Evolutionary conservation across 2,329 filamentous ascomycete genomes (phyloP), one percentile per base, ranked within the genome.

Genomic region (Fusarium anthophilum): DNA sequence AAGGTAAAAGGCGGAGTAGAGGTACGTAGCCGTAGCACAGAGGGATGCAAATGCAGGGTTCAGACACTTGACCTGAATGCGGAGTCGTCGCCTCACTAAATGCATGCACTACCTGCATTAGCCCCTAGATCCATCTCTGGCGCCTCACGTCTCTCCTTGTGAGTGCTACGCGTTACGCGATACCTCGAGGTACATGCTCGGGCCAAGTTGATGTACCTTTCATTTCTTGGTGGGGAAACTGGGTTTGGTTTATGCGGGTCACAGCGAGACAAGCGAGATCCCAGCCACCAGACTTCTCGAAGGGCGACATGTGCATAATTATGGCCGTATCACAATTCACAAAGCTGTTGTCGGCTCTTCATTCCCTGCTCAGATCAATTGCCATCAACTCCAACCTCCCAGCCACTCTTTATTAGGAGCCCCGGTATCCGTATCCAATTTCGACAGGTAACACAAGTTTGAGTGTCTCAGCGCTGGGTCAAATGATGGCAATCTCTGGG

Each of bases 201-300:
- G 41, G 45, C 28, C 22, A 37, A 26, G 43, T 12, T 32, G 43
- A 69, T 53, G 69, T 72, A 69, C 63, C 59, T 54, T 30, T 22
- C 13, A n/a, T 22, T 45, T 43, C 41, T 44, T 28, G 20, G 72
- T 64, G 58, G 54, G 24, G 69, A 67, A 67, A 50, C 30, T 26
- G 32, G 70, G 55, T 12, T 39, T 32, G 20, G 35, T 39, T 35
- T 39, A 55, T 54, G 58, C 28, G 54, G 65, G 58, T 57, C 64
- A 15, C 17, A 35, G n/a, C 13, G 26, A 57, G 30, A 59, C 48
- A 15, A 30, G 22, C 20, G n/a, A 54, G 37, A 59, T 50, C 57
- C 63, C 63, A 74, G 58, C 71, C 63, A 60, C 70, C 48, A 45
- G 53, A 59, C 38, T 47, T 66, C n/a, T 39, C 12, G 18, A 18